Evolutionary conservation across 495 filamentous ascomycete species (phyloP).

Genomic region (Astrothelium macrocarpum): DNA sequence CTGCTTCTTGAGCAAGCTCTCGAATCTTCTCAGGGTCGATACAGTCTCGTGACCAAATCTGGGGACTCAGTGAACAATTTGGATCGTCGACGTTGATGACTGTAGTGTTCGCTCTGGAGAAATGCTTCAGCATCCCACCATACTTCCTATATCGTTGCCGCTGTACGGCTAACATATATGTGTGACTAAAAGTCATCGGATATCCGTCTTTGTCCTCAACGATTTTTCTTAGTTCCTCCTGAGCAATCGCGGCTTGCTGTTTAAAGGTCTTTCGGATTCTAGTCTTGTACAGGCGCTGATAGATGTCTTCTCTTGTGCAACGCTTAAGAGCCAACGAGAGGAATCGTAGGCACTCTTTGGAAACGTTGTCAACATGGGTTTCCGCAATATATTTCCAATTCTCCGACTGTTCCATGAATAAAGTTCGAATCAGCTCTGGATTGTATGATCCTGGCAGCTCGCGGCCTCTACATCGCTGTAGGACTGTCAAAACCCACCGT

Average conservation of each 20-base stretch:
- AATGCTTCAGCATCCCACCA: neutral
- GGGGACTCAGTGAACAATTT: neutral
- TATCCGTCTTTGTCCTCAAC: slow-evolving; percentile 9
- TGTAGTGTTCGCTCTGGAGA: neutral
- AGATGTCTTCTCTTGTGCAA: slow-evolving; percentile 14
- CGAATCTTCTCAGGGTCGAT: neutral
- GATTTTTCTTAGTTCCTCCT: slow-evolving; percentile 7
- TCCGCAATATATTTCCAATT: slow-evolving; percentile 38
- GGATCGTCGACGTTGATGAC: neutral
- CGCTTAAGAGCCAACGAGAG: slow-evolving; percentile 15
- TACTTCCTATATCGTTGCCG: slow-evolving; percentile 1
- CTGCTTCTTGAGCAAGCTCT: neutral
- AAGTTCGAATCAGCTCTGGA: slow-evolving; percentile 40
- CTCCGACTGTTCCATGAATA: slow-evolving; percentile 42
- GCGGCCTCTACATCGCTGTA: slow-evolving; percentile 31
- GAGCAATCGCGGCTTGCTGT: slow-evolving; percentile 7
- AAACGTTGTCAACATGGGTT: slow-evolving; percentile 23
- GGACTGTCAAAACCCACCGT: slow-evolving; percentile 8
- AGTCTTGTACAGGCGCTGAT: slow-evolving; percentile 7
- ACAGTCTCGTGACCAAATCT: neutral
- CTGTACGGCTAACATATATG: slow-evolving; percentile 8
- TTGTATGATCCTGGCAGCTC: slow-evolving; percentile 49
- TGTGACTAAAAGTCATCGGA: slow-evolving; percentile 17
- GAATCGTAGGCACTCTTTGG: slow-evolving; percentile 17
- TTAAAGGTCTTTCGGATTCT: slow-evolving; percentile 10